A percentile compares a stretch with the other conserved stretches of the same genome.
phyloP scores from a whole-genome alignment of 1,284 basidiomycete species.

The Cronartium ribicola region DNA sequence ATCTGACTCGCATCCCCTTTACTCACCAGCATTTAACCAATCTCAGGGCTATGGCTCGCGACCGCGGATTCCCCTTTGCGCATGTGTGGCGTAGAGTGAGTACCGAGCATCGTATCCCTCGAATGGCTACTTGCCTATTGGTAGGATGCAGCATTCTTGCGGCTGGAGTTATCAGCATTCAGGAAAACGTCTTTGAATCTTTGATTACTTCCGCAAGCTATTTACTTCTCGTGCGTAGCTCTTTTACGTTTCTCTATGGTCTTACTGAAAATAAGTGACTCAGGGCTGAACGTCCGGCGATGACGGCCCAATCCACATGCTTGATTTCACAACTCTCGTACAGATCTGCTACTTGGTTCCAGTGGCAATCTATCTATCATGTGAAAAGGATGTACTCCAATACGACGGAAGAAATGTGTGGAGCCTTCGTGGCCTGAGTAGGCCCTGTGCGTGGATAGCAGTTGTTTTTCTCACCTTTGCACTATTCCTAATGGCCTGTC shows the following conservation, averaged over 20 bases:
- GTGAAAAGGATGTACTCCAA: slow-evolving; percentile 36
- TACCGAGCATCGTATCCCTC: slow-evolving; percentile 22
- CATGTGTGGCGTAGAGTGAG: slow-evolving; percentile 35
- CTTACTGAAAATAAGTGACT: no score
- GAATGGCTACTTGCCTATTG: slow-evolving; percentile 23
- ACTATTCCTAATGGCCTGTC: slow-evolving; percentile 34
- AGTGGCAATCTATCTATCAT: slow-evolving; percentile 28
- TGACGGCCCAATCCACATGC: background rate
- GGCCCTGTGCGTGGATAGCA: slow-evolving; percentile 30
- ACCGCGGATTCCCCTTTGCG: slow-evolving; percentile 30
- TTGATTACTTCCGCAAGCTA: slow-evolving; percentile 36
- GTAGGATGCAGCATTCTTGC: slow-evolving; percentile 25
- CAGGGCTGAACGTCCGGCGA: no score
- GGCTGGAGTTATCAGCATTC: slow-evolving; percentile 16
- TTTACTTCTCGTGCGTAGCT: slow-evolving; percentile 16
- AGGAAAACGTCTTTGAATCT: slow-evolving; percentile 32
- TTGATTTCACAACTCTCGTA: background rate
- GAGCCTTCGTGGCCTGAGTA: slow-evolving; percentile 24
- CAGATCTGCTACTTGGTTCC: slow-evolving; percentile 35
- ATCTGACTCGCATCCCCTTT: no score
- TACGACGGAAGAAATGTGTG: slow-evolving; percentile 40
- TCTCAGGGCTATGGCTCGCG: slow-evolving; percentile 36
- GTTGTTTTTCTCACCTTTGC: slow-evolving; percentile 20
- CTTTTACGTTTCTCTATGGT: background rate
- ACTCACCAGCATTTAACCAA: no score